Evolutionary conservation across 768 basidiomycete genomes (phyloP).

Genomic region (Sutorius australiensis): DNA sequence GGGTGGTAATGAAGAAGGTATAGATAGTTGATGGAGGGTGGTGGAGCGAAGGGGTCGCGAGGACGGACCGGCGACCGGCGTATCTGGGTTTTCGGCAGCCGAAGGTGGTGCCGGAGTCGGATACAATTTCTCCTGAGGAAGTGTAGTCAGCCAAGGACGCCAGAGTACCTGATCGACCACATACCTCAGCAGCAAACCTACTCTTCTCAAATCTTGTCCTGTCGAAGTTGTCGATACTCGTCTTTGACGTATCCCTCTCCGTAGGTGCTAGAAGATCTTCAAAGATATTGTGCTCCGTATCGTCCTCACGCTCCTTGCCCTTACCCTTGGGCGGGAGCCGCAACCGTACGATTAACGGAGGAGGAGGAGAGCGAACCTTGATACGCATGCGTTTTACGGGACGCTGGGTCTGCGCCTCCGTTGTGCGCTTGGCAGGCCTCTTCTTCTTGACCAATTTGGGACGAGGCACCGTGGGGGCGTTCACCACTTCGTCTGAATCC

Average conservation of each 20-base stretch:
- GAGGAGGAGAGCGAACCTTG: slow-evolving; percentile 33
- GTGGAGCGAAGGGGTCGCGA: slow-evolving; percentile 63
- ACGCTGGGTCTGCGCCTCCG: slow-evolving; percentile 25
- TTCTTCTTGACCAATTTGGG: slow-evolving; percentile 27
- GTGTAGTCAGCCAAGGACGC: slow-evolving; percentile 5
- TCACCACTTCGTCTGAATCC: slow-evolving; percentile 25
- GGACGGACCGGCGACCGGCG: slow-evolving; percentile 51
- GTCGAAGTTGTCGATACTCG: slow-evolving; percentile 57
- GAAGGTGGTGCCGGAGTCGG: slow-evolving; percentile 37
- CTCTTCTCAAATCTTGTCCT: slow-evolving; percentile 71
- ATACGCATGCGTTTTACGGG: slow-evolving; percentile 46
- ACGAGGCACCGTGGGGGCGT: slow-evolving; percentile 10
- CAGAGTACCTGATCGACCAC: slow-evolving; percentile 14
- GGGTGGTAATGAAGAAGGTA: slow-evolving; percentile 28
- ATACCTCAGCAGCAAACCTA: slow-evolving; percentile 69
- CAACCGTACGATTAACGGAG: slow-evolving; percentile 46
- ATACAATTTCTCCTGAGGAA: slow-evolving; percentile 45
- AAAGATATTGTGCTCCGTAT: slow-evolving; percentile 61
- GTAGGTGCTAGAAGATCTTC: slow-evolving; percentile 71
- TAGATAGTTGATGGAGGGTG: slow-evolving; percentile 37
- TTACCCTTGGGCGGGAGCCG: slow-evolving; percentile 61
- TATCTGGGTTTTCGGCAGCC: slow-evolving; percentile 32
- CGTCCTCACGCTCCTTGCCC: slow-evolving; percentile 67
- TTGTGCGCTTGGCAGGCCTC: slow-evolving; percentile 25
- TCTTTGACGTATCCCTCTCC: slow-evolving; percentile 73